A percentile compares a stretch with the other conserved stretches of the same genome.
Evolutionary conservation across 176 grass and related monocot genomes (phyloP).

Genomic region (Oryza officinalis): DNA sequence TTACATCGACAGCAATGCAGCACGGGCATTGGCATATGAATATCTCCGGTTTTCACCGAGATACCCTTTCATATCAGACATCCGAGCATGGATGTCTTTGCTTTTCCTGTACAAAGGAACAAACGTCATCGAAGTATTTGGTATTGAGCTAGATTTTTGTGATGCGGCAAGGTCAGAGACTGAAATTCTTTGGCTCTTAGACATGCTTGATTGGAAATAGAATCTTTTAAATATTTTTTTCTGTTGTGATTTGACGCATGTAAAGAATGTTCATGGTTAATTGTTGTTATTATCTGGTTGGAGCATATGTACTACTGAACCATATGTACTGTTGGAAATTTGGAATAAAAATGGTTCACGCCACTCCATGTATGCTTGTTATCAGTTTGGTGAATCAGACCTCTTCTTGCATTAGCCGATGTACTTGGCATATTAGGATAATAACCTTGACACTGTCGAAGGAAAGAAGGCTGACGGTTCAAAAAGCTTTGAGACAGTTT

Average conservation of each 20-base stretch:
- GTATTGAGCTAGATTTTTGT: constrained; percentile 81
- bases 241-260: constrained; percentile 19
- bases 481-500: no score
- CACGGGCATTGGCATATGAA: constrained; percentile 68
- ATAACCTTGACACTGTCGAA: no score
- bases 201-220: constrained; percentile 94
- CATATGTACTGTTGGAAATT: neutral
- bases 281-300: constrained; percentile 17
- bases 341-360: neutral
- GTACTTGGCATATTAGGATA: no score
- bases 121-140: constrained; percentile 62
- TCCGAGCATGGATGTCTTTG: constrained; percentile 75
- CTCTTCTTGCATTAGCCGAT: no score
- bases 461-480: no score
- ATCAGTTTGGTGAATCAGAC: no score
- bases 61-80: constrained; percentile 73
- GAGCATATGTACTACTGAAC: constrained; percentile 6
- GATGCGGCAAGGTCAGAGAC: constrained; percentile 63
- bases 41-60: constrained; percentile 76
- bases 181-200: constrained; percentile 76
- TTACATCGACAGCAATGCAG: constrained; percentile 66
- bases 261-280: constrained; percentile 43
- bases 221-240: neutral
- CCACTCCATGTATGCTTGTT: neutral
- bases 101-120: constrained; percentile 56